These are phyloP conservation scores for Bonia amplexicaulis DNA, from an alignment of 176 grass and related monocot genomes.

Conservation along the genomic window DNA sequence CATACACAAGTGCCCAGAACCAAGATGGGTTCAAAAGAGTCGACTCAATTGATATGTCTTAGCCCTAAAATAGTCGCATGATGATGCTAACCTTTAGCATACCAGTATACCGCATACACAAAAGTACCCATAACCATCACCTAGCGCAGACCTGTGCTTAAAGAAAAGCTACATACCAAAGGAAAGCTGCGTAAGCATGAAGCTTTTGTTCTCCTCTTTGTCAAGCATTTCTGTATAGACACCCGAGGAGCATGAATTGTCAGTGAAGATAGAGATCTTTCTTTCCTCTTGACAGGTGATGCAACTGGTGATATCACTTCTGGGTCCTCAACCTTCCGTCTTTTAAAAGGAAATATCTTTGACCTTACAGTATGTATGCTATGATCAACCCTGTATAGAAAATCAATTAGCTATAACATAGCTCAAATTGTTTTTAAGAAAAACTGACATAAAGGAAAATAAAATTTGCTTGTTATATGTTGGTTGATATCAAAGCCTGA, in stretches of 20 bases:
- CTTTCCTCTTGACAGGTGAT: slow-evolving; percentile 63
- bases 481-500: not conserved
- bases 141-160: not conserved
- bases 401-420: not conserved
- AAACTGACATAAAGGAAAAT: slow-evolving; percentile 7
- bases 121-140: not conserved
- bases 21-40: slow-evolving; percentile 1
- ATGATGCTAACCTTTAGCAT: not conserved
- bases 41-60: not conserved
- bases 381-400: slow-evolving; percentile 60
- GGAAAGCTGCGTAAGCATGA: slow-evolving; percentile 32
- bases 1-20: not conserved
- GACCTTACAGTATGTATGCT: slow-evolving; percentile 63
- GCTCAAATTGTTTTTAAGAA: not conserved
- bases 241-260: slow-evolving; percentile 50
- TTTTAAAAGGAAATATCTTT: slow-evolving; percentile 71
- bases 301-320: slow-evolving; percentile 34
- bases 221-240: slow-evolving; percentile 50
- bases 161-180: slow-evolving; percentile 45
- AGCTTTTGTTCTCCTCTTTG: slow-evolving; percentile 67
- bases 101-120: not conserved
- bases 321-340: slow-evolving; percentile 37
- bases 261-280: slow-evolving; percentile 71
- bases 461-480: slow-evolving; percentile 3
- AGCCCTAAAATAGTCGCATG: slow-evolving; percentile 4